Percentiles rank a stretch among this genome's conserved stretches.
Evolutionary conservation across 2,329 filamentous ascomycete genomes (phyloP).

Genomic region (Phaeoacremonium minimum): DNA sequence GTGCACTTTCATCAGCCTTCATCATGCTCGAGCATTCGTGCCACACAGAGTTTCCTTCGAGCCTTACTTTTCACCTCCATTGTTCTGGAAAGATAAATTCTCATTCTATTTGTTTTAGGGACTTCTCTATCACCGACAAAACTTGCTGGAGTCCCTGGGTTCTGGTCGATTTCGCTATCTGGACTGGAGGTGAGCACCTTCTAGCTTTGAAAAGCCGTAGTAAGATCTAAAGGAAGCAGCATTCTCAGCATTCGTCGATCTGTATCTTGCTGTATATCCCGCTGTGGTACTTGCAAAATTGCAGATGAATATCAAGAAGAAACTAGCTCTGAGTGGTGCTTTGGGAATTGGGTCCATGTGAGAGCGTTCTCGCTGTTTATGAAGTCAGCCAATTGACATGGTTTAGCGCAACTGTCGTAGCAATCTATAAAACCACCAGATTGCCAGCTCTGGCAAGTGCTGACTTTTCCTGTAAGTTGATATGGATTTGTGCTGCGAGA

Average conservation of each 20-base stretch:
- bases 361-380: slow-evolving; percentile 5
- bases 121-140: slow-evolving; percentile 23
- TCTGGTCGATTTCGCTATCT: slow-evolving; percentile 33
- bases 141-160: slow-evolving; percentile 29
- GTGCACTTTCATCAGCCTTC: no score
- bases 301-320: slow-evolving; percentile 32
- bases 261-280: slow-evolving; percentile 37
- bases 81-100: no score
- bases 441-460: slow-evolving; percentile 17
- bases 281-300: slow-evolving; percentile 28
- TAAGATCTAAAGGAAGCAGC: slow-evolving; percentile 10
- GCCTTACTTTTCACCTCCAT: no score
- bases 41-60: no score
- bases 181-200: slow-evolving; percentile 28
- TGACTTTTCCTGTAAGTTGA: slow-evolving; percentile 19
- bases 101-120: no score
- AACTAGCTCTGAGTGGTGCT: slow-evolving; percentile 29
- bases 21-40: no score
- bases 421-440: slow-evolving; percentile 24
- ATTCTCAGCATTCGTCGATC: slow-evolving; percentile 29
- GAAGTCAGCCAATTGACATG: neutral
- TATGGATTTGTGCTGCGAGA: neutral
- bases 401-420: slow-evolving; percentile 17
- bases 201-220: no score
- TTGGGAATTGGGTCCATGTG: slow-evolving; percentile 33